Conservation (phyloP, 1,284 basidiomycete species). For the Ceratobasidium sp. region DNA sequence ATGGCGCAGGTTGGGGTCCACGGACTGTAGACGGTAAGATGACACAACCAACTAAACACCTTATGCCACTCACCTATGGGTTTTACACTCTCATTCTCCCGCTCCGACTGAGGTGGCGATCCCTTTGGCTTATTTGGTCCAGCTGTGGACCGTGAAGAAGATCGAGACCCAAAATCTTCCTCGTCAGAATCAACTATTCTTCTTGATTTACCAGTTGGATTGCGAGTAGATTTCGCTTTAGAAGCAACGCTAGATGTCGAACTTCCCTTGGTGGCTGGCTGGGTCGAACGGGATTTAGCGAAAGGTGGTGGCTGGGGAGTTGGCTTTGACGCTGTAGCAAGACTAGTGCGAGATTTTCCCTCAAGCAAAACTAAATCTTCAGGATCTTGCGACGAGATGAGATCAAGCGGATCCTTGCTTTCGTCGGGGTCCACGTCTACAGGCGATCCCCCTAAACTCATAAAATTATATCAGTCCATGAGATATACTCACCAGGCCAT, state of each 20-base stretch:
- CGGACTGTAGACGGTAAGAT: neutral
- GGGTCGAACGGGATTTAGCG: neutral
- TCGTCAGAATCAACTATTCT: neutral
- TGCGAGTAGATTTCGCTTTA: neutral
- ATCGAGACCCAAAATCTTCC: neutral
- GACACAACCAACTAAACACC: neutral
- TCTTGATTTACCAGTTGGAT: neutral
- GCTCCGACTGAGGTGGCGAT: neutral
- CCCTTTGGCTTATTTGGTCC: neutral
- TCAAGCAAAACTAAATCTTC: no score
- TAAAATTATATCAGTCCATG: no score
- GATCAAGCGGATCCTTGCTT: slow-evolving; percentile 14
- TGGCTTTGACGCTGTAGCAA: neutral
- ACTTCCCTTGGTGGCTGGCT: neutral
- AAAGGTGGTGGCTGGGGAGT: slow-evolving; percentile 24
- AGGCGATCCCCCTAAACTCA: no score
- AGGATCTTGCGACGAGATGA: slow-evolving; percentile 1
- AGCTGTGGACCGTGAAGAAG: no score
- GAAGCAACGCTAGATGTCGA: neutral
- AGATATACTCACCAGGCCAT: no score
- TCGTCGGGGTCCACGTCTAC: no score
- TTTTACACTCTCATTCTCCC: neutral
- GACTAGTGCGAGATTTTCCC: no score
- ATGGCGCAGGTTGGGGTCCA: neutral
- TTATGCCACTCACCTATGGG: neutral